Evolutionary conservation across 345 rosid genomes (phyloP).

Genomic region (Conringia planisiliqua): DNA sequence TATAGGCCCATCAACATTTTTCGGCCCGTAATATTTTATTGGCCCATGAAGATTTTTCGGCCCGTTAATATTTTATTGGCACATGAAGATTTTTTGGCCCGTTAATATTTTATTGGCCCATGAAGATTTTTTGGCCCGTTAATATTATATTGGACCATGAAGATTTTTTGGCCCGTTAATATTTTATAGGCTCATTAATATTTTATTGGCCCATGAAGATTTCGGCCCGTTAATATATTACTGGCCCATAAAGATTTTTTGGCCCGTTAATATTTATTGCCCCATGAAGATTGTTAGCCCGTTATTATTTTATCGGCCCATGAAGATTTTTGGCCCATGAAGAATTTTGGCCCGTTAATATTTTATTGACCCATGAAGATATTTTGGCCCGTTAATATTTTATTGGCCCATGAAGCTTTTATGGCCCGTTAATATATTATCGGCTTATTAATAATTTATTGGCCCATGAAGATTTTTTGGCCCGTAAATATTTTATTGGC

Average conservation of each 20-base stretch:
- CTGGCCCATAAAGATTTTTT: slow-evolving; percentile 4
- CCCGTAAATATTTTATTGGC: background rate
- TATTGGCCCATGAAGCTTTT: slow-evolving; percentile 5
- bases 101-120: background rate
- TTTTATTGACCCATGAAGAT: background rate
- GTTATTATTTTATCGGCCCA: background rate
- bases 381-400: background rate
- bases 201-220: background rate
- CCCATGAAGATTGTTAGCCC: too few relatives aligned
- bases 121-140: background rate
- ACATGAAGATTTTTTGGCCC: background rate
- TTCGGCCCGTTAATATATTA: background rate
- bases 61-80: background rate
- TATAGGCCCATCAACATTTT: too few relatives aligned
- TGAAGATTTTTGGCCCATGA: background rate
- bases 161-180: too few relatives aligned
- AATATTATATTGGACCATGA: background rate
- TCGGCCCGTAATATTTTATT: background rate
- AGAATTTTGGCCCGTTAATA: background rate
- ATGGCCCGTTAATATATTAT: background rate
- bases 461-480: too few relatives aligned
- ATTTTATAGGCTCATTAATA: background rate
- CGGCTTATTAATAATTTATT: too few relatives aligned
- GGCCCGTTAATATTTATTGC: background rate
- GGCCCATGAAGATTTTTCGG: too few relatives aligned